These are phyloP conservation scores for Penicillium sp. DNA, from an alignment of 2,329 filamentous ascomycete genomes.

Conservation along the genomic window DNA sequence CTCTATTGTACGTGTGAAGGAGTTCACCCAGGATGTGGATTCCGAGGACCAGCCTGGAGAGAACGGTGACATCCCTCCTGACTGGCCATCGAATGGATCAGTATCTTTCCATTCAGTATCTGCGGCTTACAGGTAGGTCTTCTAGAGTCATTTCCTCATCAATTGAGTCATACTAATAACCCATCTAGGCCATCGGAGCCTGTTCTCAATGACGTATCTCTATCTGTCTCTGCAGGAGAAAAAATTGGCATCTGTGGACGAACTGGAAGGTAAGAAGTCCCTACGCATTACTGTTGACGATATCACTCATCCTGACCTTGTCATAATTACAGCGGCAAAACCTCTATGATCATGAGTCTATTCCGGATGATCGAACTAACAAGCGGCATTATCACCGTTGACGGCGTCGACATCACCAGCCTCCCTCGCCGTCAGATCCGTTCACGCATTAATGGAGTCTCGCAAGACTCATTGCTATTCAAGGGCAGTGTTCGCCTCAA, in stretches of 20 bases:
- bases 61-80: slow-evolving; percentile 41
- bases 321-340: slow-evolving; percentile 44
- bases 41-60: slow-evolving; percentile 52
- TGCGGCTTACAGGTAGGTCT: slow-evolving; percentile 48
- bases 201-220: slow-evolving; percentile 52
- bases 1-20: slow-evolving; percentile 59
- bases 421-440: slow-evolving; percentile 47
- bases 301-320: slow-evolving; percentile 4
- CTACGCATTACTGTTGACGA: neutral
- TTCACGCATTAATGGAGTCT: slow-evolving; percentile 46
- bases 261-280: slow-evolving; percentile 40
- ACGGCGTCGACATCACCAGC: slow-evolving; percentile 47
- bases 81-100: slow-evolving; percentile 50
- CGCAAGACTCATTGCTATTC: slow-evolving; percentile 51
- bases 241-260: slow-evolving; percentile 49
- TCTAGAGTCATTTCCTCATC: neutral
- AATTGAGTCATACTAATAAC: slow-evolving; percentile 16
- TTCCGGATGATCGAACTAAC: slow-evolving; percentile 50
- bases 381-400: slow-evolving; percentile 47
- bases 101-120: slow-evolving; percentile 51
- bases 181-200: slow-evolving; percentile 32
- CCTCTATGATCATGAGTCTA: slow-evolving; percentile 46
- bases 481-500: slow-evolving; percentile 46
- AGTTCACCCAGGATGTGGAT: slow-evolving; percentile 52
- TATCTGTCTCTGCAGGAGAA: slow-evolving; percentile 49